A percentile compares a stretch with the other conserved stretches of the same genome.
These are phyloP conservation scores for Fusarium vanettenii DNA, from an alignment of 2,329 filamentous ascomycete genomes.

Conservation along the genomic window DNA sequence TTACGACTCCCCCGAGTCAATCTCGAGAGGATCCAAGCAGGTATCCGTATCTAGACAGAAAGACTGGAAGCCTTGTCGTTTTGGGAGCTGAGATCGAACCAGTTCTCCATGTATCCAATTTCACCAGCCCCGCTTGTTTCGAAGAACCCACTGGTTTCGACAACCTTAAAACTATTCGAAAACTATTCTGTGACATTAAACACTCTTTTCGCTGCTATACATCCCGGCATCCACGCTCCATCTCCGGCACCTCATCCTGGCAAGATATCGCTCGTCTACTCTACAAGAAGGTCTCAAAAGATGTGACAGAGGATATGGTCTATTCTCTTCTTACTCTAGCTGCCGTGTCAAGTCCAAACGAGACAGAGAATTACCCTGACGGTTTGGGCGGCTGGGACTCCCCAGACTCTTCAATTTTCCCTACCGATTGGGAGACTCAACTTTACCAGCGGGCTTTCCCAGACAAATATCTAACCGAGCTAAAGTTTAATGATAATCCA, in stretches of 20 bases:
- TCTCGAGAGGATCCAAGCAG: not conserved
- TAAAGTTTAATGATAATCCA: not conserved
- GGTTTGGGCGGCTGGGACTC: not conserved
- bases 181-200: not conserved
- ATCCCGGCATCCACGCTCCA: not conserved
- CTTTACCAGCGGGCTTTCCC: not conserved
- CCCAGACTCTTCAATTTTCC: not conserved
- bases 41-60: not conserved
- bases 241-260: not conserved
- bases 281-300: not conserved
- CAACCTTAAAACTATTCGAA: too few species aligned
- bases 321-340: not conserved
- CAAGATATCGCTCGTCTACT: not conserved
- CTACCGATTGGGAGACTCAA: not conserved
- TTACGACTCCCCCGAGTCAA: too few species aligned
- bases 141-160: too few species aligned
- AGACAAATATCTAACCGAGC: not conserved
- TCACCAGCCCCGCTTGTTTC: too few species aligned
- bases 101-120: not conserved
- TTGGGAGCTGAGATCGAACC: not conserved
- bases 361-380: not conserved
- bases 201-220: not conserved
- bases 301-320: not conserved
- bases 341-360: rapidly evolving
- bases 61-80: not conserved